Evolutionary conservation across 1,284 basidiomycete species (phyloP).

Genomic region (Naganishia liquefaciens): DNA sequence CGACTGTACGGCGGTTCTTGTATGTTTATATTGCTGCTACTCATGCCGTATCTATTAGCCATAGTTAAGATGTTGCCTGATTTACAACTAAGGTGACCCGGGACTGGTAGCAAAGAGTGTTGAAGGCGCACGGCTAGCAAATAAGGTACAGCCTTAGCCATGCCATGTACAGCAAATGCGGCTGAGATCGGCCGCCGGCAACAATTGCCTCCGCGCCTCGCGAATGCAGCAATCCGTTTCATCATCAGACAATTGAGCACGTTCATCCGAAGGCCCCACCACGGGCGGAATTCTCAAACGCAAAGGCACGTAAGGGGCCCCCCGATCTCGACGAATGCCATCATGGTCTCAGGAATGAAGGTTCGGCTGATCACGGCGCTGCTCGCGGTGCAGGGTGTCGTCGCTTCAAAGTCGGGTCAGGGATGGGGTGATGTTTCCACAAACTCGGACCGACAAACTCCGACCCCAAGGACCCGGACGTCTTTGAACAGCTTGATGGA

Average conservation of each 20-base stretch:
- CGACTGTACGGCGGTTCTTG: too few species aligned
- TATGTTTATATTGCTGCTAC: too few species aligned
- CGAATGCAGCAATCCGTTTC: not conserved
- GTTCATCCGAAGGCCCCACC: not conserved
- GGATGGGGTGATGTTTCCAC: not conserved
- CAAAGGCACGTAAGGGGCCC: not conserved
- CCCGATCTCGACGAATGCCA: not conserved
- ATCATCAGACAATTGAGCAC: not conserved
- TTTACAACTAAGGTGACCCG: too few species aligned
- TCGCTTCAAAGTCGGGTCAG: not conserved
- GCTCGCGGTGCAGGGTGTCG: not conserved
- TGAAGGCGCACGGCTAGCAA: too few species aligned
- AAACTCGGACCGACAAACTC: constrained; percentile 7
- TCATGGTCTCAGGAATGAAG: not conserved
- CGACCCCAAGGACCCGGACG: not conserved
- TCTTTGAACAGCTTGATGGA: constrained; percentile 12
- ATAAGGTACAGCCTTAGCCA: too few species aligned
- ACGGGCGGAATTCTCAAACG: not conserved
- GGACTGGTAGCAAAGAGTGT: too few species aligned
- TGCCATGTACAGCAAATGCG: too few species aligned
- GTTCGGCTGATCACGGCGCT: constrained; percentile 11
- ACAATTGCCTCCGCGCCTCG: not conserved
- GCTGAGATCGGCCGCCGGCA: not conserved
- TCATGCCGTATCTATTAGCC: too few species aligned
- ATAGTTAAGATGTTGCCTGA: too few species aligned